Base-by-base conservation (phyloP, 2,329 filamentous ascomycete species). In the Biscogniauxia sp. region DNA sequence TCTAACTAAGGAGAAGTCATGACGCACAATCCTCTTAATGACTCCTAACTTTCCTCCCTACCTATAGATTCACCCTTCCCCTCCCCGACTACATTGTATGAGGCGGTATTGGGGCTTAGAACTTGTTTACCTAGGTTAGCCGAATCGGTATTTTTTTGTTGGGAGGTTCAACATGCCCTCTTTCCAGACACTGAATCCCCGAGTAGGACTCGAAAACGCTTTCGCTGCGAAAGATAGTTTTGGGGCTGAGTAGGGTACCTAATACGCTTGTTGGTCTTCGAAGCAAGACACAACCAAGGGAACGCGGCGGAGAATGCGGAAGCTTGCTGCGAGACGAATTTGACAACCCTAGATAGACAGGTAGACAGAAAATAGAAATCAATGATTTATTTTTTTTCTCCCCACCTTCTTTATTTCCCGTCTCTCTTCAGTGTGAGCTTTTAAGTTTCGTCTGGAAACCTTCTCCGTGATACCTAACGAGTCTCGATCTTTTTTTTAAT, bases 1-100 rank as follows among this genome's bases (percentile, higher is more conserved):
- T 70, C 26, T 61, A 62, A n/a, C n/a, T n/a, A n/a, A n/a, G n/a
- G n/a, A 70, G 20, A 57, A 67, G 3, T 25, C 9, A 20, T 20
- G 8, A 20, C 20, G 28, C 20, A 9, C 26, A 9, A 51, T 28
- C 26, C 20, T 26, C 20, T 45, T 45, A 45, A 32, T 13, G 11
- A 32, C 37, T 11, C 5, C 37, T 45, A 15, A 2, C 17, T 15
- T 6, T 15, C 32, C 13, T 7, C 37, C 7, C 37, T 45, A 5
- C 37, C 17, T 45, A 45, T 45, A 45, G 13, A 45, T n/a, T 45
- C 37, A 2, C 17, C 37, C 37, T n/a, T 45, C 11, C 11, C 37
- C 11, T 17, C 37, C 37, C 15, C 32, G 13, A 37, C 32, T 37
- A 3, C 37, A 45, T 9, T 45, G 11, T 6, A 45, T n/a, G 15